Base-by-base conservation (phyloP, 2,329 filamentous ascomycete species). In the Anthostomella pinea region DNA sequence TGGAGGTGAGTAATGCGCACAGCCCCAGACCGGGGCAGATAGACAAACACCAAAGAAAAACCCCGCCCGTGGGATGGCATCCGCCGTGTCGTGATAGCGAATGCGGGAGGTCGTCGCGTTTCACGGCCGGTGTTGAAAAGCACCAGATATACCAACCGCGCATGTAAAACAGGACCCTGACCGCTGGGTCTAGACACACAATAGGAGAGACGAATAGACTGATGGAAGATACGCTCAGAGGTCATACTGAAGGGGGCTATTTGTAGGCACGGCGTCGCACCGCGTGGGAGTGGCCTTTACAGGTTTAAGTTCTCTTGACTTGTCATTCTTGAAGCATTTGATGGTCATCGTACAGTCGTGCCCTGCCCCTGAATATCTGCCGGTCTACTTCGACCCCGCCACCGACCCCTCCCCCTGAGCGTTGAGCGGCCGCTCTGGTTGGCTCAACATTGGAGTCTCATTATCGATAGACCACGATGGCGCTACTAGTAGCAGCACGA, bases 401-500 rank as follows among this genome's bases (percentile, higher is more conserved):
- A 19, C n/a, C n/a, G n/a, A 30, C 27, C 17, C 17, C 27, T 29
- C 27, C 27, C 27, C 27, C 27, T 29, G 27, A 29, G n/a, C n/a
- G n/a, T n/a, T n/a, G n/a, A n/a, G n/a, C n/a, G n/a, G n/a, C n/a
- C n/a, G n/a, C n/a, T n/a, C n/a, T n/a, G n/a, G n/a, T n/a, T n/a
- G n/a, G n/a, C n/a, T n/a, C n/a, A n/a, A n/a, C n/a, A n/a, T n/a
- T n/a, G n/a, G n/a, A n/a, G n/a, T n/a, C n/a, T n/a, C n/a, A n/a
- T 31, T 45, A 45, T 45, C 45, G 45, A 45, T 42, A 45, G 18
- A 18, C 22, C 30, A 31, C 7, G 23, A 45, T 45, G 44, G 28
- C 35, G 29, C 38, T 28, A 37, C 10, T 15, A n/a, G n/a, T n/a
- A 24, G 33, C 34, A 25, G 31, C 30, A 17, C 40, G 26, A 29